A percentile compares a stretch with the other conserved stretches of the same genome.
These are phyloP conservation scores for Alternaria sp. DNA, from an alignment of 2,329 filamentous ascomycete species.

Conservation along the genomic window DNA sequence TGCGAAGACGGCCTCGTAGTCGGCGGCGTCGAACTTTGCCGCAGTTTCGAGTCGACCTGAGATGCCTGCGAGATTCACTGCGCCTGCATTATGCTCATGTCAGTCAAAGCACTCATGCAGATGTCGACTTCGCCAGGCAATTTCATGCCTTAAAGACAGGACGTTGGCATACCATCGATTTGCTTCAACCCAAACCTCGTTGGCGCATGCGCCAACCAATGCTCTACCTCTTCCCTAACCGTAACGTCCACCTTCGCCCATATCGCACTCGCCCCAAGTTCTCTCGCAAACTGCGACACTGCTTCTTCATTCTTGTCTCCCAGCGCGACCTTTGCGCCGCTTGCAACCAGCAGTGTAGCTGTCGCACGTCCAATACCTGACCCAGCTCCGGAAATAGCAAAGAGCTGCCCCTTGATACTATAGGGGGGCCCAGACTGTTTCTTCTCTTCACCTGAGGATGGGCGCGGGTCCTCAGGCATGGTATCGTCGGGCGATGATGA, in stretches of 20 bases:
- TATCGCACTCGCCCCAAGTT: constrained; percentile 10
- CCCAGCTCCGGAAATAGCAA: constrained; percentile 19
- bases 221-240: constrained; percentile 36
- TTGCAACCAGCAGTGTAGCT: constrained; percentile 3
- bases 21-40: constrained; percentile 38
- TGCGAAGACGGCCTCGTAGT: constrained; percentile 42
- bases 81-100: not conserved
- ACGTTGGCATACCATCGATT: constrained; percentile 1
- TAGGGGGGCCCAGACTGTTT: not conserved
- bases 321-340: constrained; percentile 8
- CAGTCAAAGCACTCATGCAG: not conserved
- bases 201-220: not conserved
- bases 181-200: constrained; percentile 29
- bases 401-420: constrained; percentile 5
- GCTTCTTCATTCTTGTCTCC: constrained; percentile 11
- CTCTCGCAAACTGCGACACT: constrained; percentile 20
- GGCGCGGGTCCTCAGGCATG: not conserved
- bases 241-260: constrained; percentile 42
- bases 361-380: constrained; percentile 21
- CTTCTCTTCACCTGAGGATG: not conserved
- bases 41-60: constrained; percentile 42
- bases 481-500: not conserved
- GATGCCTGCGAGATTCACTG: constrained; percentile 46
- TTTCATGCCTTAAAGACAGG: not conserved
- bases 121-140: constrained; percentile 3